A percentile compares a stretch with the other conserved stretches of the same genome.
Evolutionary conservation across 2,329 filamentous ascomycete genomes (phyloP).

Genomic region (Aspergillus sp.): DNA sequence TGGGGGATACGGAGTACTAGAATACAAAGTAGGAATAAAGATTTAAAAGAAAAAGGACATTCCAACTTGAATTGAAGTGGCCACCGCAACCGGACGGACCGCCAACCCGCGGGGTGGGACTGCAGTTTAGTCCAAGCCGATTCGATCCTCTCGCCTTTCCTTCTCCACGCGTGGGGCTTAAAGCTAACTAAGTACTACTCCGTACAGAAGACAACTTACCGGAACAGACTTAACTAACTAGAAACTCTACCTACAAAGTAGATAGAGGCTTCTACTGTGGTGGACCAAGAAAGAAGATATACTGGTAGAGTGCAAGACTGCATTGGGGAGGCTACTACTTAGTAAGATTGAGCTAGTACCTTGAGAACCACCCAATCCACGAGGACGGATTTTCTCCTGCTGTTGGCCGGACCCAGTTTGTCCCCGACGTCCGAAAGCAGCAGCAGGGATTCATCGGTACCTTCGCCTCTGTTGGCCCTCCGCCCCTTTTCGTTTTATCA

Average conservation of each 20-base stretch:
- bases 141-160: neutral
- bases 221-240: too few species aligned
- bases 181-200: neutral
- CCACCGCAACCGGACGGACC: neutral
- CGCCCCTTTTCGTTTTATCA: neutral
- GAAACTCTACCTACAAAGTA: too few species aligned
- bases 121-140: neutral
- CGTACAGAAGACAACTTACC: too few species aligned
- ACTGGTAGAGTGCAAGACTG: neutral
- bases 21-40: too few species aligned
- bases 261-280: too few species aligned
- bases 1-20: neutral
- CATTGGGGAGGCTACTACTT: neutral
- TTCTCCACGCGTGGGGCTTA: neutral
- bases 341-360: neutral
- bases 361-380: neutral
- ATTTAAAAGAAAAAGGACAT: neutral
- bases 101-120: neutral
- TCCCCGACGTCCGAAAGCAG: neutral
- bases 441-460: neutral
- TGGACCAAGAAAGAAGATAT: too few species aligned
- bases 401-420: neutral
- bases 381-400: neutral
- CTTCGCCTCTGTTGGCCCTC: neutral
- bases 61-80: neutral